phyloP scores from a whole-genome alignment of 495 filamentous ascomycete species.

The Staphylotrichum tortipilum region DNA sequence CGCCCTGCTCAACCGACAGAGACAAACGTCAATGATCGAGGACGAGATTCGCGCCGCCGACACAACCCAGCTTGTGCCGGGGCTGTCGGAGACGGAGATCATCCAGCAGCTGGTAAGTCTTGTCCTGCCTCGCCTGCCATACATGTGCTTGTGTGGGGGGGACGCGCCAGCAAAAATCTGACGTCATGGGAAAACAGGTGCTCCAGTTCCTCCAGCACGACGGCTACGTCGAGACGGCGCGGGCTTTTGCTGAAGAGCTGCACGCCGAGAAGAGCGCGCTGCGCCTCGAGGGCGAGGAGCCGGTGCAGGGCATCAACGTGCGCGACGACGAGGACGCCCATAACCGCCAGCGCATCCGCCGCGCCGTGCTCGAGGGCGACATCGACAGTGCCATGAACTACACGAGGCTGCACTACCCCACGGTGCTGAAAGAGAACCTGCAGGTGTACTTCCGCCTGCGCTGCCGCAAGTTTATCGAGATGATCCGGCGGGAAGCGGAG shows the following conservation, averaged over 20 bases:
- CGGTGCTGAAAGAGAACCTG: constrained; percentile 73
- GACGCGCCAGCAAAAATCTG: no score
- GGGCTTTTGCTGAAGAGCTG: constrained; percentile 80
- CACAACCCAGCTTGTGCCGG: constrained; percentile 51
- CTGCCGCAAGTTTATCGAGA: constrained; percentile 91
- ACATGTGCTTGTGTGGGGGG: no score
- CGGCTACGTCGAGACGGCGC: constrained; percentile 91
- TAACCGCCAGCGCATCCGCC: constrained; percentile 82
- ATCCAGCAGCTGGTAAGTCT: constrained; percentile 58
- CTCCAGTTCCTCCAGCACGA: constrained; percentile 90
- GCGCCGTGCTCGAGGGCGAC: constrained; percentile 85
- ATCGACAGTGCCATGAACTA: constrained; percentile 82
- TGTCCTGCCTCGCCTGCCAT: no score
- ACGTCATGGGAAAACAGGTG: constrained; percentile 53
- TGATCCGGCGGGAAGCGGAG: constrained; percentile 78
- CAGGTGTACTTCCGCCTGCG: constrained; percentile 85
- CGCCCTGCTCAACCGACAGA: constrained; percentile 32
- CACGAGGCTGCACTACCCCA: constrained; percentile 69
- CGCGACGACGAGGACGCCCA: constrained; percentile 71
- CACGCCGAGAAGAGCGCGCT: constrained; percentile 60
- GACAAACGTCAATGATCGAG: constrained; percentile 48
- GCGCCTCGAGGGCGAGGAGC: constrained; percentile 43
- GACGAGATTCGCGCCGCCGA: constrained; percentile 30
- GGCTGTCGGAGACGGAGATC: constrained; percentile 63
- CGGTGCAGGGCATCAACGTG: constrained; percentile 56